phyloP scores from a whole-genome alignment of 495 filamentous ascomycete genomes.

The Aspergillus campestris region DNA sequence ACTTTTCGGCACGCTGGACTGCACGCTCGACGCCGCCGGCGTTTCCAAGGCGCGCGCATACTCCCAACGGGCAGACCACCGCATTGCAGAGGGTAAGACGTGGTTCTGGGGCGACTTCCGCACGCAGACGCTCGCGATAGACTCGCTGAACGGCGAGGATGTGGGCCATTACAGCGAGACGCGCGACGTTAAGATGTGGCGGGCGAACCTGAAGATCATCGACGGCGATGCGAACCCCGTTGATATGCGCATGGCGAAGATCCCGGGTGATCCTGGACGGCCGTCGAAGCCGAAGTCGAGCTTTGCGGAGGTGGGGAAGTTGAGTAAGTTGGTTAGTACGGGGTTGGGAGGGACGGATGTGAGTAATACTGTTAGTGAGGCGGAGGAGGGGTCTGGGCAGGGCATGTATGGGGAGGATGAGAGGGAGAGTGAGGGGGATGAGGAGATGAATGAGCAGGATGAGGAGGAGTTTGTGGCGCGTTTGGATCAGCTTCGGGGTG shows the following conservation, averaged over 20 bases:
- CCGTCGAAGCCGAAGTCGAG: constrained; percentile 15
- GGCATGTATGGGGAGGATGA: constrained; percentile 4
- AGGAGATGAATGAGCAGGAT: constrained; percentile 2
- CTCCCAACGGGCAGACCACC: constrained; percentile 33
- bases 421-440: constrained; percentile 1
- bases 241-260: constrained; percentile 17
- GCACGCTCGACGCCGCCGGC: constrained; percentile 22
- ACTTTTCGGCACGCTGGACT: constrained; percentile 29
- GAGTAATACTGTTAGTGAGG: constrained; percentile 16
- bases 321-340: constrained; percentile 27
- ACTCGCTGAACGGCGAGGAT: constrained; percentile 44
- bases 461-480: constrained; percentile 11
- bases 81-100: constrained; percentile 31
- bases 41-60: constrained; percentile 34
- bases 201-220: constrained; percentile 34
- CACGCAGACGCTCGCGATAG: constrained; percentile 44
- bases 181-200: constrained; percentile 38
- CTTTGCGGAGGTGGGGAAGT: constrained; percentile 26
- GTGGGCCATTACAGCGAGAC: constrained; percentile 33
- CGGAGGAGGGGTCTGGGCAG: constrained; percentile 7
- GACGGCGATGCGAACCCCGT: constrained; percentile 23
- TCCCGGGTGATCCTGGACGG: constrained; percentile 18
- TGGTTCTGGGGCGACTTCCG: constrained; percentile 54
- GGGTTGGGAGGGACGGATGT: constrained; percentile 19
- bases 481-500: constrained; percentile 13